Conservation (phyloP, 768 basidiomycete genomes). For the Atractiella rhizophila region DNA sequence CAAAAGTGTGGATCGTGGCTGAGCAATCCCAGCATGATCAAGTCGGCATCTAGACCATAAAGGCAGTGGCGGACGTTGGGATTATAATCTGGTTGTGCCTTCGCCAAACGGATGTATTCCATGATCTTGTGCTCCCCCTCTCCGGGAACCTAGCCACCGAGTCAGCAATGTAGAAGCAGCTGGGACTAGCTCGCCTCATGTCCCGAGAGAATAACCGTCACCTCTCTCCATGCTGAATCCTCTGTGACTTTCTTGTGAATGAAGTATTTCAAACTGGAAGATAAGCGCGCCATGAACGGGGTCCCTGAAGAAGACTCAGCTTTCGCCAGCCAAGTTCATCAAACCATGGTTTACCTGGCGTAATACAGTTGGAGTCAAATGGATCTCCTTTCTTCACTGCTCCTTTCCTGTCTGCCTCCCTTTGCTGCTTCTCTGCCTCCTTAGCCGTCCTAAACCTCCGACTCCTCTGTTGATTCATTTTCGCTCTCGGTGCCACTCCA, state of each 20-base stretch:
- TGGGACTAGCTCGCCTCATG: slow-evolving; percentile 50
- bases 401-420: slow-evolving; percentile 66
- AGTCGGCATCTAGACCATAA: slow-evolving; percentile 91
- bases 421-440: slow-evolving; percentile 62
- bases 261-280: slow-evolving; percentile 78
- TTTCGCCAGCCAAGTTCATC: background rate
- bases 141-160: slow-evolving; percentile 37
- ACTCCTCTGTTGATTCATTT: slow-evolving; percentile 97
- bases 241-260: slow-evolving; percentile 95
- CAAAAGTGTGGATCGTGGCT: slow-evolving; percentile 99
- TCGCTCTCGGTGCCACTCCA: slow-evolving; percentile 85
- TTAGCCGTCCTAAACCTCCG: slow-evolving; percentile 81
- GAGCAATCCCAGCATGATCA: slow-evolving; percentile 90
- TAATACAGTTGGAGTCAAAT: slow-evolving; percentile 96
- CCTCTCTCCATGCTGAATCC: slow-evolving; percentile 78
- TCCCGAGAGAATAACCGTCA: slow-evolving; percentile 79
- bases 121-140: slow-evolving; percentile 99
- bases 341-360: slow-evolving; percentile 43
- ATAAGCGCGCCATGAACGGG: slow-evolving; percentile 80
- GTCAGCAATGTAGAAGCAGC: background rate
- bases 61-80: slow-evolving; percentile 92
- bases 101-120: slow-evolving; percentile 86
- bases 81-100: slow-evolving; percentile 87
- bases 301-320: slow-evolving; percentile 35
- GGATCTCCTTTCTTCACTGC: slow-evolving; percentile 60